Percentiles rank a stretch among this genome's conserved stretches.
Conservation (phyloP, 2,329 filamentous ascomycete species). For the Alternaria consortialis region DNA sequence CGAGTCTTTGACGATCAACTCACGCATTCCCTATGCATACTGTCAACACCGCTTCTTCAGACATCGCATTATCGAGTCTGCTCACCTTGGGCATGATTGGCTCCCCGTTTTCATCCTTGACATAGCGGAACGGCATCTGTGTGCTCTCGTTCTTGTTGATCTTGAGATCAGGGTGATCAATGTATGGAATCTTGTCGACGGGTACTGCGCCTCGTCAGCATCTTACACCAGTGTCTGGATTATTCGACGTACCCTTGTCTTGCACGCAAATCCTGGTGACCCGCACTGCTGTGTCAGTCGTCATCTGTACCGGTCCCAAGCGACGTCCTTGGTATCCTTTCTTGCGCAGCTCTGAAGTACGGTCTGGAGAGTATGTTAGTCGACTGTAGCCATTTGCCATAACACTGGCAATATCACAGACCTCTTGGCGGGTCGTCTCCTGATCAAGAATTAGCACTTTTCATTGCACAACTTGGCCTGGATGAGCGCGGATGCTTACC, state of each 20-base stretch:
- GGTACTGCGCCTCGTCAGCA: constrained; percentile 64
- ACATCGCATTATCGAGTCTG: constrained; percentile 17
- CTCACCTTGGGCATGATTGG: constrained; percentile 91
- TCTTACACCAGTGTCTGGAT: not conserved
- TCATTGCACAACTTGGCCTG: not conserved
- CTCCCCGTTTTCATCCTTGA: constrained; percentile 75
- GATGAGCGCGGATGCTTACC: constrained; percentile 62
- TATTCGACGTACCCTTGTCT: constrained; percentile 72
- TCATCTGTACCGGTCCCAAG: constrained; percentile 95
- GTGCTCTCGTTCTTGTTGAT: constrained; percentile 93
- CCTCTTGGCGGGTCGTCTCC: constrained; percentile 94
- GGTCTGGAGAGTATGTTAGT: constrained; percentile 66
- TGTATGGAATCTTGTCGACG: constrained; percentile 79
- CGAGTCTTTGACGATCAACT: constrained; percentile 90
- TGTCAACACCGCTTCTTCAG: constrained; percentile 34
- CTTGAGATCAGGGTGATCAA: constrained; percentile 88
- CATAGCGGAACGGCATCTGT: constrained; percentile 98
- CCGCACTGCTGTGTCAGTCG: constrained; percentile 94
- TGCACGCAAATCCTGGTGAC: constrained; percentile 91
- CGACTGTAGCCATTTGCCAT: constrained; percentile 1
- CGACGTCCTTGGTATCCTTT: constrained; percentile 91
- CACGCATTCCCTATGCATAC: constrained; percentile 80
- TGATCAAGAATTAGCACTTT: constrained; percentile 53
- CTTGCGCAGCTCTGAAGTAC: constrained; percentile 92
- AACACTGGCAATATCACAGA: constrained; percentile 55